Percentiles rank a stretch among this genome's conserved stretches.
These are phyloP conservation scores for Colletotrichum limetticola DNA, from an alignment of 2,329 filamentous ascomycete species.

Conservation along the genomic window DNA sequence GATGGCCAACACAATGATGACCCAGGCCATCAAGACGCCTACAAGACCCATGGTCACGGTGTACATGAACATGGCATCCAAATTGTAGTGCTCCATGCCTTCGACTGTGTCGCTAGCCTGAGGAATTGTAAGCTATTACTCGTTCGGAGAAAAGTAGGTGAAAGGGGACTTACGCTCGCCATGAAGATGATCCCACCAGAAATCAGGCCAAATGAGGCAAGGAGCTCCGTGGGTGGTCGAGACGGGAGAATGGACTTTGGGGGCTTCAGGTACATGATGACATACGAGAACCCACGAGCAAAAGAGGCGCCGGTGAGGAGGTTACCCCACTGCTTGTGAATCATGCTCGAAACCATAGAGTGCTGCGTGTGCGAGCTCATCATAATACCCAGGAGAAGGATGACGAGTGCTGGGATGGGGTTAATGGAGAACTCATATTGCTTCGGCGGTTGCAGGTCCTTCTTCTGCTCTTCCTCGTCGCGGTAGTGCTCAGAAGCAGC, in stretches of 20 bases:
- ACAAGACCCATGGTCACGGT: constrained; percentile 88
- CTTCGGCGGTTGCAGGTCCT: constrained; percentile 60
- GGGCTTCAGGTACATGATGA: constrained; percentile 82
- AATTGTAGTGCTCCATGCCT: constrained; percentile 78
- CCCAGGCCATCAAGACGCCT: constrained; percentile 86
- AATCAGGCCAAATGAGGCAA: constrained; percentile 87
- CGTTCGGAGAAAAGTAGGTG: background rate
- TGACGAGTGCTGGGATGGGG: constrained; percentile 86
- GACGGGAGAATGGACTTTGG: constrained; percentile 84
- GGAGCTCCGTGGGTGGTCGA: constrained; percentile 89
- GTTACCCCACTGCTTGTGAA: constrained; percentile 94
- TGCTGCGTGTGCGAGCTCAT: constrained; percentile 93
- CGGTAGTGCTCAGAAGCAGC: constrained; percentile 46
- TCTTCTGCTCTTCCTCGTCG: constrained; percentile 58
- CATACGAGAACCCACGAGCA: constrained; percentile 81
- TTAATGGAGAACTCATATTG: constrained; percentile 84
- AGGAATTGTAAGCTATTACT: background rate
- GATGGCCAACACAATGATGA: constrained; percentile 79
- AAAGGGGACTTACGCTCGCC: constrained; percentile 75
- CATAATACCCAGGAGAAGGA: constrained; percentile 89
- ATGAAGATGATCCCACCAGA: constrained; percentile 92
- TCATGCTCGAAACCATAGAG: constrained; percentile 87
- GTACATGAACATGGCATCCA: constrained; percentile 95
- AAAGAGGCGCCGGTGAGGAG: constrained; percentile 85
- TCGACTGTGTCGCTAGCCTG: constrained; percentile 72